Evolutionary conservation across 805 yeast genomes (phyloP), one percentile per base, ranked within the genome.

Genomic region (Soucietia sequanensis): DNA sequence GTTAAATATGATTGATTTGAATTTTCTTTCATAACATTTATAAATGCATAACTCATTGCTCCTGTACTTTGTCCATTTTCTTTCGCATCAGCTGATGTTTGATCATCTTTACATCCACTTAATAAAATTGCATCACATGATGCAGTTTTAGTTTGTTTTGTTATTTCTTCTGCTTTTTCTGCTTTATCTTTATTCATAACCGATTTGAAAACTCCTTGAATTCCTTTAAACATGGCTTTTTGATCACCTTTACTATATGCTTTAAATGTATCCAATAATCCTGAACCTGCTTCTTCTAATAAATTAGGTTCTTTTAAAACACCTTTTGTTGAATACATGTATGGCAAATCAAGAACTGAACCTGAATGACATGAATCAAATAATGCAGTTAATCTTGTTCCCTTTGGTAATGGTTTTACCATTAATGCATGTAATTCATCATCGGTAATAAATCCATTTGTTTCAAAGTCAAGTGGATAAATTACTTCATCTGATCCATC

Each of bases 331-430:
- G 93, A 83, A 58, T 87, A 87, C 31, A 76, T 70, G 48, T 76
- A 87, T 2, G 95, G 95, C 39, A 87, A 63, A 57, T 87, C 95
- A 44, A 87, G 58, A 1, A 76, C 91, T 1, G 91, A 77, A 9
- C 95, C 95, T 1, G 91, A 83, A 54, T 87, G 95, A 56, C 95
- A 87, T 9, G 88, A 81, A 60, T 87, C 95, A 48, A 82, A 86
- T 39, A 86, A 62, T 0, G 90, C 89, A 3, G 95, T 86, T 35
- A 87, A 64, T 40, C 90, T 72, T 29, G 82, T 81, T 29, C 95
- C 95, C 2, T 80, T 72, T 10, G 76, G 82, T 44, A 87, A 66
- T 1, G 88, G 77, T 41, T 62, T 66, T 17, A 87, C 95, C 75
- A 87, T 60, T 25, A 80, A 69, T 33, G 71, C 80, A 55, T 86